Base-by-base conservation (phyloP, 2,329 filamentous ascomycete genomes). In the Pseudogymnoascus sp. region DNA sequence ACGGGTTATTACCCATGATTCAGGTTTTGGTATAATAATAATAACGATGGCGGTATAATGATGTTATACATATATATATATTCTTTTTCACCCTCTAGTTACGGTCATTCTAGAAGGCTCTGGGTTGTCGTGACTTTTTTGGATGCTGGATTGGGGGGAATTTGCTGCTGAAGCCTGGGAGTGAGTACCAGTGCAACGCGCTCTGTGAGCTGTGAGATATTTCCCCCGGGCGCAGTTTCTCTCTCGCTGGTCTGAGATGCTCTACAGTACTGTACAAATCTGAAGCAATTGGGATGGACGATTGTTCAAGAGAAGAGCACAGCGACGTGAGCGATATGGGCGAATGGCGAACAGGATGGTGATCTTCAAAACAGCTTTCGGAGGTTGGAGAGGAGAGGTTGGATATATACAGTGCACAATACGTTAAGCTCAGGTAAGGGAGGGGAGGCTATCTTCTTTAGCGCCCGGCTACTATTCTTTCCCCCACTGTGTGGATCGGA, bases 1-100 rank as follows among this genome's bases (percentile, higher is more conserved):
- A 79, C 63, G 76, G 76, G 69, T 73, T 77, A 66, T 80, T 80
- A 45, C 78, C 78, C 78, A 80, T 80, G 61, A 68, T 72, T 55
- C 45, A 33, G 25, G n/a, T 12, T 31, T 31, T 31, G 45, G 18
- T 31, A 55, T 55, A 43, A 31, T 31, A 55, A 55, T 52, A 52
- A 31, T 31, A 33, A 33, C 6, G 45, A 18, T 55, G 5, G 25
- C 25, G 45, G 45, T 55, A 55, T 55, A 55, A 55, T 11, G n/a
- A 55, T 55, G 45, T 49, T 55, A 33, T 55, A 33, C n/a, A 33
- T 33, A 55, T 55, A 55, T 45, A 52, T 55, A 52, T 52, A 31
- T 52, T 18, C 12, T n/a, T 33, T n/a, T 55, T 55, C 23, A 55
- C 45, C 45, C 25, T 55, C 45, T 55, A 55, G 45, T 55, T 55